Conservation (phyloP, 2,329 filamentous ascomycete genomes). For the Zasmidium citrigriseum region DNA sequence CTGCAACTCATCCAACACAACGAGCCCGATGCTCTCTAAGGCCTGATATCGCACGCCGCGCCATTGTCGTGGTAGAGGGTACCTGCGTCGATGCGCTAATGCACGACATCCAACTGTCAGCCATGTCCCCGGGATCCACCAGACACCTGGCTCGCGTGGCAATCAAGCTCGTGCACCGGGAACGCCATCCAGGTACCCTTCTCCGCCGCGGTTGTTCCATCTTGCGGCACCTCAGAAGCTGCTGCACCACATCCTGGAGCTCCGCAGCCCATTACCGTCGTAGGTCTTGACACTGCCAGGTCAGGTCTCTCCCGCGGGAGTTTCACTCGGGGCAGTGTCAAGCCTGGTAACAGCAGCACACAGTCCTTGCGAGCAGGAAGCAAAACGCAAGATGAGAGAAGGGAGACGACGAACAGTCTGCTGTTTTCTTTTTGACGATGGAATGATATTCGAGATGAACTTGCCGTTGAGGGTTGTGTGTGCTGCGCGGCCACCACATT, state of each 20-base stretch:
- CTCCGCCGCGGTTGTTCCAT: constrained; percentile 2
- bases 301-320: background rate
- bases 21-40: background rate
- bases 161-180: constrained; percentile 11
- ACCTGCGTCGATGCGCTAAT: constrained; percentile 12
- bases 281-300: background rate
- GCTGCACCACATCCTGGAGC: background rate
- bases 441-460: background rate
- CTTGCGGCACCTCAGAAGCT: background rate
- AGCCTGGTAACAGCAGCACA: background rate
- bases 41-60: background rate
- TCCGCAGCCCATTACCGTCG: background rate
- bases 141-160: constrained; percentile 9
- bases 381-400: background rate
- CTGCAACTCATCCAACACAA: background rate
- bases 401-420: background rate
- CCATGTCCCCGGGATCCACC: constrained; percentile 4
- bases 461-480: background rate
- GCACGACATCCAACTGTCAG: constrained; percentile 8
- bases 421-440: background rate
- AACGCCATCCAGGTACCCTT: constrained; percentile 10
- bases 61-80: constrained; percentile 1
- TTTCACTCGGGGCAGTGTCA: background rate
- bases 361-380: background rate
- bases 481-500: background rate